Evolutionary conservation across 108 stramenopile species (phyloP), one percentile per base, ranked within the genome.

Genomic region (Bacterosira constricta): DNA sequence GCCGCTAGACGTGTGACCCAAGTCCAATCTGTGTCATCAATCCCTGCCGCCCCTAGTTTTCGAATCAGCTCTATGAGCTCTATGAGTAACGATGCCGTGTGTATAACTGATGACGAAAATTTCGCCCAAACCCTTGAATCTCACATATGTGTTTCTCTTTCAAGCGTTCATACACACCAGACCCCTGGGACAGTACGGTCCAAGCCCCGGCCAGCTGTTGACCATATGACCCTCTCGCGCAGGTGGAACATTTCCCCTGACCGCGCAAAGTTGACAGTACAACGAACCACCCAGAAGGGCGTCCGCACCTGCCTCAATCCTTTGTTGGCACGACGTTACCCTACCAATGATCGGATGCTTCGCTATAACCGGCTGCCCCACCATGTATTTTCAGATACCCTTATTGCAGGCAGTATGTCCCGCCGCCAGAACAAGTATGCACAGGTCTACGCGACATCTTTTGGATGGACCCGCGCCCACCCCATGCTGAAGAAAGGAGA

Each of bases 201-300:
- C 2, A 30, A 23, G 17, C 30, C 13, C 32, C 5, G 26, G 2
- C 3, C 21, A n/a, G 32, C 53, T 25, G 30, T 52, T 5, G 51
- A 52, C 51, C 29, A 29, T 29, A 18, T 0, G 27, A 65, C 47
- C n/a, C 63, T 65, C 1, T 36, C 72, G 0, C 8, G 44, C 10
- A 25, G 66, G 5, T 82, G 81, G 81, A 51, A 45, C 13, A 60
- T 59, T 20, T 50, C 75, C 0, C 51, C 77, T 2, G 75, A 73
- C 0, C 34, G 27, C 1, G 83, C 83, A 0, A 45, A 52, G 34
- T 1, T 37, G n/a, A 81, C 79, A 0, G 11, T 84, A 0, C 3
- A 63, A 23, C 15, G 2, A 7, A 77, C 75, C 0, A 81, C 79
- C 0, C 83, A 84, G 34, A 36, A 18, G 0, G 80, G 63, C 0